phyloP scores from a whole-genome alignment of 345 rosid genomes.

The Eucalyptus rudis region DNA sequence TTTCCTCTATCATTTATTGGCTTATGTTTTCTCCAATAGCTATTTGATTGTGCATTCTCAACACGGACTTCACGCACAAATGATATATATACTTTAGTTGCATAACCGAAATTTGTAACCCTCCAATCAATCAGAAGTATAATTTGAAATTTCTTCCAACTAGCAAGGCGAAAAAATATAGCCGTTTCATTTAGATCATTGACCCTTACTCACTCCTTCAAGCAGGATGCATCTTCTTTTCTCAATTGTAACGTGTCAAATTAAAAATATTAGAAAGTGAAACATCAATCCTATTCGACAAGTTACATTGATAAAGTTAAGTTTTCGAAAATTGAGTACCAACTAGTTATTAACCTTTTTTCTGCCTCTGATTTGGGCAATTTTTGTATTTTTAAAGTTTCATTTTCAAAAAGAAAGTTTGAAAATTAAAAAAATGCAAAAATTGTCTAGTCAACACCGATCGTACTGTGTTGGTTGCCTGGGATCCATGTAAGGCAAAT shows the following conservation, averaged over 20 bases:
- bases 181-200: background rate
- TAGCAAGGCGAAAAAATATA: background rate
- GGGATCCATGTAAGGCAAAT: background rate
- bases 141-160: background rate
- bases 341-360: background rate
- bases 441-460: background rate
- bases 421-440: background rate
- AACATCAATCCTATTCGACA: background rate
- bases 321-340: background rate
- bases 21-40: background rate
- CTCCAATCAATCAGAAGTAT: rapidly evolving
- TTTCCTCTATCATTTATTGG: background rate
- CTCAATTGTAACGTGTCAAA: background rate
- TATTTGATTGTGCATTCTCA: background rate
- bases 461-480: rapidly evolving
- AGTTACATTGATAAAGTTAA: background rate
- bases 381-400: background rate
- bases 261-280: background rate
- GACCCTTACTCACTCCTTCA: background rate
- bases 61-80: background rate
- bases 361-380: rapidly evolving
- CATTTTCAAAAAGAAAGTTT: background rate
- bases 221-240: rapidly evolving
- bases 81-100: background rate
- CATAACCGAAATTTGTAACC: background rate